phyloP scores from a whole-genome alignment of 2,329 filamentous ascomycete species.

The Phoma sp. region DNA sequence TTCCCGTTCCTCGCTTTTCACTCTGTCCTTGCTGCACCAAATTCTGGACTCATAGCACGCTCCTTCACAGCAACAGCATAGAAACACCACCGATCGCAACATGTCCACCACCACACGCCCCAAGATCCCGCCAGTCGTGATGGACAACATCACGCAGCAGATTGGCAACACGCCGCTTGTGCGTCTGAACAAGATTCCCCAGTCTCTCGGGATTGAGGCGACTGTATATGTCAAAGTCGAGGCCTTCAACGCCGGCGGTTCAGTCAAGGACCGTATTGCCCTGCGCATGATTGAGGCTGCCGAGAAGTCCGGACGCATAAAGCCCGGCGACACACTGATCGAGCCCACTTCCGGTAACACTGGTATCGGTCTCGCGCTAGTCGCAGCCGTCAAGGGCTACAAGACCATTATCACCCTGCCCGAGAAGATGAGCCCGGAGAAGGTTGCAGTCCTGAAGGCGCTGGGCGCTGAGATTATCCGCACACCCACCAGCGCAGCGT shows the following conservation, averaged over 20 bases:
- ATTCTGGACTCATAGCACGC: background rate
- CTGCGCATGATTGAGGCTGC: slow-evolving; percentile 97
- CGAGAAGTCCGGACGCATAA: slow-evolving; percentile 89
- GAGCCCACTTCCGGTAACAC: slow-evolving; percentile 98
- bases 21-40: background rate
- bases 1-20: background rate
- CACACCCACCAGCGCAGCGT: slow-evolving; percentile 94
- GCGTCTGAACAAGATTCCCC: slow-evolving; percentile 88
- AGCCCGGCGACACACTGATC: slow-evolving; percentile 95
- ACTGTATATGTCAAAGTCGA: slow-evolving; percentile 92
- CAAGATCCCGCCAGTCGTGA: slow-evolving; percentile 61
- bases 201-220: slow-evolving; percentile 86
- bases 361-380: slow-evolving; percentile 92
- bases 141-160: slow-evolving; percentile 78
- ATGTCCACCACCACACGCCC: slow-evolving; percentile 59
- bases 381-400: slow-evolving; percentile 95
- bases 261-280: slow-evolving; percentile 94
- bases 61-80: background rate
- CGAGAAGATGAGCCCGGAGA: slow-evolving; percentile 99
- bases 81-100: slow-evolving; percentile 11
- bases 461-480: slow-evolving; percentile 97
- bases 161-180: slow-evolving; percentile 98
- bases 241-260: slow-evolving; percentile 91
- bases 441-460: slow-evolving; percentile 91
- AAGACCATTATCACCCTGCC: slow-evolving; percentile 98